phyloP scores from a whole-genome alignment of 176 grass and related monocot species.

The maize (Zea mays) region Zm-B73-REFERENCE-NAM-5.0 NC_050096.1:17856001-17856500 shows the following conservation, averaged over 20 bases:
- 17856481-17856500: not conserved
- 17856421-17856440: not conserved
- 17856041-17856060: conserved; percentile 70
- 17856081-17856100: conserved; percentile 68
- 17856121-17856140: not conserved
- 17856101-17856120: conserved; percentile 57
- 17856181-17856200: conserved; percentile 43
- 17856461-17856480: conserved; percentile 2
- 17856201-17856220: conserved; percentile 83
- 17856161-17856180: not conserved
- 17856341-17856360: conserved; percentile 11
- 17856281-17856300: conserved; percentile 51
- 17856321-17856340: conserved; percentile 60
- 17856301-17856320: conserved; percentile 42
- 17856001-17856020: conserved; percentile 79
- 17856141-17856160: not conserved
- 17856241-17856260: conserved; percentile 68
- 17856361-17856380: conserved; percentile 34
- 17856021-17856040: conserved; percentile 77
- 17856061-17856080: conserved; percentile 77
- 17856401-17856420: conserved; percentile 5
- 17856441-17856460: conserved; percentile 11
- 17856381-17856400: not conserved
- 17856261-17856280: conserved; percentile 83
- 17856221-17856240: conserved; percentile 83